Evolutionary conservation across 805 yeast species (phyloP).

Genomic region (Komagataella ulmi): DNA sequence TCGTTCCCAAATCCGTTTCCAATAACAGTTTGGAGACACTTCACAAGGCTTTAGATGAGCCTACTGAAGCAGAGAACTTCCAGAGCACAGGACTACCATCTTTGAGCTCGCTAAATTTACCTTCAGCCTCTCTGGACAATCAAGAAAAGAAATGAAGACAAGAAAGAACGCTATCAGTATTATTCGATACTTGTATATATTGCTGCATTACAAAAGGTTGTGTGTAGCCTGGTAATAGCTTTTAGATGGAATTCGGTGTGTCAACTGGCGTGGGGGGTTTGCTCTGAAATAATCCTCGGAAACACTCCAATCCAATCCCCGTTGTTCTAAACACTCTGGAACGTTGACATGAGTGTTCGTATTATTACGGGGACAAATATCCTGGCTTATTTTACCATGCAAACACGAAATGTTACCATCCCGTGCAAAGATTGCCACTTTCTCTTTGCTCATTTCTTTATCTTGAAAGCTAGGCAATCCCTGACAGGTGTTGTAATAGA

Average conservation of each 20-base stretch:
- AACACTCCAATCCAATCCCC: neutral
- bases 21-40: neutral
- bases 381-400: neutral
- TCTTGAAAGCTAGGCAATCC: neutral
- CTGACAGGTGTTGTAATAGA: neutral
- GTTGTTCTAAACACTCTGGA: neutral
- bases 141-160: neutral
- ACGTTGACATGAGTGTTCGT: neutral
- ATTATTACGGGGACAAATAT: neutral
- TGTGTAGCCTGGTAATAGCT: neutral
- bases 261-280: neutral
- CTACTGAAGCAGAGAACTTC: neutral
- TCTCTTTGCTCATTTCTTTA: neutral
- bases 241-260: neutral
- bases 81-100: conserved; percentile 25
- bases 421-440: neutral
- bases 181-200: neutral
- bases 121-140: neutral
- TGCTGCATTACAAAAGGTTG: neutral
- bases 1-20: conserved; percentile 7
- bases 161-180: neutral
- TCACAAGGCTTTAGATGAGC: conserved; percentile 5
- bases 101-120: conserved; percentile 31
- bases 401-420: neutral
- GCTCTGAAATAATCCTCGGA: neutral